Conservation (phyloP, 192 early-diverging fungal genomes). For the Gaertneriomyces semiglobifer region DNA sequence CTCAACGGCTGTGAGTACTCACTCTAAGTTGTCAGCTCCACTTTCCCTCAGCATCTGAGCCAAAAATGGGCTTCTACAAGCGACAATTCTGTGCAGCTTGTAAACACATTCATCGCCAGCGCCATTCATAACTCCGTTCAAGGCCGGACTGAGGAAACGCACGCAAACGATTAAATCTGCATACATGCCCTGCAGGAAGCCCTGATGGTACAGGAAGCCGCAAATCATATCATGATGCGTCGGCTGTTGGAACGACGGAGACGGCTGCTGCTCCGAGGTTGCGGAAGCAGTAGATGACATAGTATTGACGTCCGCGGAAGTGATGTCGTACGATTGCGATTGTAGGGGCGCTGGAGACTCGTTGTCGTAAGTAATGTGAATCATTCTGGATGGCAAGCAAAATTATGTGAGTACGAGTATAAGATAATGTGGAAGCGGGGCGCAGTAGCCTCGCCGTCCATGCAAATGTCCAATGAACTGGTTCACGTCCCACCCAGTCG, state of each 20-base stretch:
- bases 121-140: conserved; percentile 12
- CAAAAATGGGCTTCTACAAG: conserved; percentile 43
- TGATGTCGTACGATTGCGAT: no score
- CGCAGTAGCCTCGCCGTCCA: no score
- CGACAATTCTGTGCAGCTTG: conserved; percentile 54
- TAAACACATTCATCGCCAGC: conserved; percentile 35
- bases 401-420: no score
- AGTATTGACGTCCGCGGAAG: no score
- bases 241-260: conserved; percentile 9
- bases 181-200: conserved; percentile 45
- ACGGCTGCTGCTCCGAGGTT: conserved; percentile 1
- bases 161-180: conserved; percentile 46
- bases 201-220: conserved; percentile 50
- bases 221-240: conserved; percentile 50
- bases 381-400: no score
- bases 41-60: conserved; percentile 36
- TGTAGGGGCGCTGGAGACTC: no score
- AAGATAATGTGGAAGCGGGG: no score
- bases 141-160: conserved; percentile 9
- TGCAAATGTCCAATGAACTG: no score
- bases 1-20: neutral
- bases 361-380: no score
- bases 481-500: no score
- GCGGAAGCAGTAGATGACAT: neutral
- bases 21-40: conserved; percentile 30